Conservation (phyloP, 176 grass and related monocot species). For the Thalia dealbata region DNA sequence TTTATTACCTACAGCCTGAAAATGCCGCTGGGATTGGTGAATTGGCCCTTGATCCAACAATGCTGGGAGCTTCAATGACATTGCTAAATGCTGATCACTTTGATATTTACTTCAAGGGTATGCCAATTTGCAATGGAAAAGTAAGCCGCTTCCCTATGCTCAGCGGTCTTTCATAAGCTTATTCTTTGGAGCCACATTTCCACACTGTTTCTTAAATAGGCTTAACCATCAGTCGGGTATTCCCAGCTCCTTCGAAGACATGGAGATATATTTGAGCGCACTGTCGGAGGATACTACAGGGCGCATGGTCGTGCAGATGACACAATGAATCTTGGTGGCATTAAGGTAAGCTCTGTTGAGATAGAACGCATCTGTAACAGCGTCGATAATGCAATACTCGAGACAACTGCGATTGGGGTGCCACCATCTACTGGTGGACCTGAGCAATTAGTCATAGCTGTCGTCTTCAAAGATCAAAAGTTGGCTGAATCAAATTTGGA, state of each 20-base stretch:
- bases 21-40: constrained; percentile 62
- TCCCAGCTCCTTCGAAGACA: constrained; percentile 78
- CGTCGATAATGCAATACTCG: constrained; percentile 50
- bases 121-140: constrained; percentile 69
- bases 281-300: constrained; percentile 56
- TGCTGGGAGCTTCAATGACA: constrained; percentile 75
- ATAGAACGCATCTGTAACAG: constrained; percentile 84
- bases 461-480: constrained; percentile 60
- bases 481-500: constrained; percentile 36
- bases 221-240: neutral
- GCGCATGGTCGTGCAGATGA: constrained; percentile 90
- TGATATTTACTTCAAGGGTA: constrained; percentile 77
- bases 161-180: neutral
- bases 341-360: constrained; percentile 97
- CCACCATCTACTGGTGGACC: constrained; percentile 76
- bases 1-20: constrained; percentile 33
- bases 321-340: constrained; percentile 95
- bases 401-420: constrained; percentile 85
- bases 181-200: constrained; percentile 4
- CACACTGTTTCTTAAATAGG: neutral
- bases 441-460: constrained; percentile 67
- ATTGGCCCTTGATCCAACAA: constrained; percentile 70
- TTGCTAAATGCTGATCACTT: constrained; percentile 85
- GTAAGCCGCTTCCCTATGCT: constrained; percentile 16
- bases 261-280: constrained; percentile 84